phyloP scores from a whole-genome alignment of 768 basidiomycete species.

The Trametes cinnabarina region DNA sequence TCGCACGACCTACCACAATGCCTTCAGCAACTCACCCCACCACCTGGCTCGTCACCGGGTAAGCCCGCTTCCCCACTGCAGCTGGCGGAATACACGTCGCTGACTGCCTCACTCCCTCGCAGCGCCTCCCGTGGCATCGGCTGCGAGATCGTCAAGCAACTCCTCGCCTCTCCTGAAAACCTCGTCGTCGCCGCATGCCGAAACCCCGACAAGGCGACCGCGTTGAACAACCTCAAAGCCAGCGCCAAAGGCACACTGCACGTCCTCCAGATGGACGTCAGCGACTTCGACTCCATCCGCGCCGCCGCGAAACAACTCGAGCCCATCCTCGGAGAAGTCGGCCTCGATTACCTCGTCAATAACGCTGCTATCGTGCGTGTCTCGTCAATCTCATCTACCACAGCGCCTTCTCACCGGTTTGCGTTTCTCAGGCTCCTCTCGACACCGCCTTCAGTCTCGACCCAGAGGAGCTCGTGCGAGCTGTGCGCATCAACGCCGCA shows the following conservation, averaged over 20 bases:
- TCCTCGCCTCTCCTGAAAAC: slow-evolving; percentile 21
- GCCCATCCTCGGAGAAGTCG: slow-evolving; percentile 27
- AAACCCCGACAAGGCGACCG: slow-evolving; percentile 23
- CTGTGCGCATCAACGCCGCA: slow-evolving; percentile 33
- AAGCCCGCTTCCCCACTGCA: neutral
- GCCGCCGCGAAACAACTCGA: slow-evolving; percentile 23
- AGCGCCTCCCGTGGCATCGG: slow-evolving; percentile 33
- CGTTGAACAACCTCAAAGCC: slow-evolving; percentile 20
- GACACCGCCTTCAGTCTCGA: slow-evolving; percentile 32
- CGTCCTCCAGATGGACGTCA: slow-evolving; percentile 33
- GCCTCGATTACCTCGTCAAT: slow-evolving; percentile 41
- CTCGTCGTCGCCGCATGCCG: slow-evolving; percentile 33
- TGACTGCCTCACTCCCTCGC: no score
- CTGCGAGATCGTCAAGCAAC: slow-evolving; percentile 27
- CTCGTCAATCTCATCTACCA: neutral
- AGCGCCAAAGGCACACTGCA: slow-evolving; percentile 31
- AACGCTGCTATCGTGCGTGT: slow-evolving; percentile 37
- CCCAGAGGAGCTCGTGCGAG: slow-evolving; percentile 22
- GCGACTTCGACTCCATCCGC: slow-evolving; percentile 27
- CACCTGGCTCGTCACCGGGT: neutral
- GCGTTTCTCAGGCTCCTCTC: slow-evolving; percentile 1
- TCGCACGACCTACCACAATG: no score
- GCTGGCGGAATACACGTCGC: no score
- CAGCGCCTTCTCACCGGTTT: neutral
- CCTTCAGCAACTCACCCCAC: neutral